Base-by-base conservation (phyloP, 2,329 filamentous ascomycete genomes). In the Didymella keratinophila region DNA sequence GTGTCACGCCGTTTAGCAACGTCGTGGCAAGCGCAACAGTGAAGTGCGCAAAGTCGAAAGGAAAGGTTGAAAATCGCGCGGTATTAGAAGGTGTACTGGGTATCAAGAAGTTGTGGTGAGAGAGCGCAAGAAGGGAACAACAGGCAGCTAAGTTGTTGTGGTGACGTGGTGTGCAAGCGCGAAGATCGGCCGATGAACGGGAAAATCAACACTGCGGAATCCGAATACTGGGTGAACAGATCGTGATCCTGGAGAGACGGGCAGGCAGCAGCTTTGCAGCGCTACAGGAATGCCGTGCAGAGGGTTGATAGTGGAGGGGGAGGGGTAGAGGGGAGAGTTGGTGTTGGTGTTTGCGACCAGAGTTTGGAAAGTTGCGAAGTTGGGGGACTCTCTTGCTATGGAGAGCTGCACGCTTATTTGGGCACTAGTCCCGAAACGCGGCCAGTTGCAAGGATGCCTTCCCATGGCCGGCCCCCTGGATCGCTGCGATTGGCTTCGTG, bases 91-190 rank as follows among this genome's bases (percentile, higher is more conserved):
- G 58, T 64, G 63, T 73, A 73, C 52, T 54, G 65, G 60, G 63
- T 69, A 66, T 65, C 69, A 73, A 65, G 52, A 52, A 66, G 56
- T 67, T 42, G 67, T 55, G 57, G 48, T 63, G 68, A 76, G 71
- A 68, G 72, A 75, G 67, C 67, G 70, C 55, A 69, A 70, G 70
- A 58, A 76, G 73, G 60, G 66, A 73, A 62, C 60, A 66, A 65
- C 67, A 64, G 63, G 66, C 68, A 68, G 63, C 65, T 65, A 68
- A 71, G 67, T 63, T 61, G 62, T 68, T 65, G 65, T 56, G 64
- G 70, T 73, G 74, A 73, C 69, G 71, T 71, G 58, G 46, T 60
- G 51, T 50, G 43, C 47, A 52, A 55, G 69, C 62, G 69, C 68
- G 69, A 70, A 68, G 71, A 72, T 71, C 52, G 68, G 65, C 67